Conservation (phyloP, 371 early-diverging fungal genomes). For the Mucor ambiguus region DNA sequence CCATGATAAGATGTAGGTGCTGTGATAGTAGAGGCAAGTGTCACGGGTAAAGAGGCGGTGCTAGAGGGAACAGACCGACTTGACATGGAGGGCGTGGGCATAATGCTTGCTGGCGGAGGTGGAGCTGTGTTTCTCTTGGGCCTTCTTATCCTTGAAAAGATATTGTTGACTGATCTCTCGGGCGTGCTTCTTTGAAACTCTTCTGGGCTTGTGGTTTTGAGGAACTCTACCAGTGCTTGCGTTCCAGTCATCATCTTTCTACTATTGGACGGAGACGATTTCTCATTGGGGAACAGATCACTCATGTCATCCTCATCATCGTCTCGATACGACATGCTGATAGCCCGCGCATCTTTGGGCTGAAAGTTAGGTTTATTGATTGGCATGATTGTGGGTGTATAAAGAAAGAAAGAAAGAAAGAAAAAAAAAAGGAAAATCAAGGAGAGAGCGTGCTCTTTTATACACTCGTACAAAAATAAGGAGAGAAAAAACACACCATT, state of each 20-base stretch:
- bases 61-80: constrained; percentile 22
- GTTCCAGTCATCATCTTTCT: constrained; percentile 34
- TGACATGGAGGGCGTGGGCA: constrained; percentile 19
- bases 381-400: not conserved
- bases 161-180: constrained; percentile 27
- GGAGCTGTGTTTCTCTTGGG: constrained; percentile 12
- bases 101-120: not conserved
- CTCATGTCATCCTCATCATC: constrained; percentile 23
- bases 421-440: not conserved
- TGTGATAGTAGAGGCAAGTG: constrained; percentile 8
- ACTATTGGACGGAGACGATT: constrained; percentile 11
- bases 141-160: constrained; percentile 39
- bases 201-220: constrained; percentile 52
- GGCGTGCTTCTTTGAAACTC: constrained; percentile 38
- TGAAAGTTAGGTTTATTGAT: constrained; percentile 22
- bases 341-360: constrained; percentile 32
- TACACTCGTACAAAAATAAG: not conserved
- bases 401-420: constrained; percentile 1
- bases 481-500: not conserved
- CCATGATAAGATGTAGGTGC: constrained; percentile 14
- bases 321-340: constrained; percentile 16
- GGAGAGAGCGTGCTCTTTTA: not conserved
- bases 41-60: constrained; percentile 16
- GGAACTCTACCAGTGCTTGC: constrained; percentile 48
- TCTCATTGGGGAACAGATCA: constrained; percentile 27